Base-by-base conservation (phyloP, 768 basidiomycete genomes). In the Trametes elegans region DNA sequence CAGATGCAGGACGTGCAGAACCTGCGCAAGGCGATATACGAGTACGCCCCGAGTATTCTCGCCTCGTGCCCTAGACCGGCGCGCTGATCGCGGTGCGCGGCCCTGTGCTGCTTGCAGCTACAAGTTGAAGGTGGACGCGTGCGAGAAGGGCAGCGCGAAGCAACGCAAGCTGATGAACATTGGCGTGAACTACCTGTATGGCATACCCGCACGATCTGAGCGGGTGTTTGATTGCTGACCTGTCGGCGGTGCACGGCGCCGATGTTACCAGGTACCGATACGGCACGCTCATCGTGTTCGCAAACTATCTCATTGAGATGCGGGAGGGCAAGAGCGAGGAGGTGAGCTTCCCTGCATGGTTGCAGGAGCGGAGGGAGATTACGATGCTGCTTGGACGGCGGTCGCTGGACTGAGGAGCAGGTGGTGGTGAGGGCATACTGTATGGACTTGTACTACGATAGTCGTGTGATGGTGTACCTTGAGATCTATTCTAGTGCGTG, bases 1-100 rank as follows among this genome's bases (percentile, higher is more conserved):
- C 72, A 86, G 62, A 93, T 94, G 90, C 88, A 91, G 72, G 94
- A 95, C 59, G 95, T 99, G 0, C 97, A 99, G 71, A 99, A 99
- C 67, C 76, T 99, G 34, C 84, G 97, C 31, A 92, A 91, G 69
- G 93, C 97, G 0, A 88, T 99, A 44, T 97, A 92, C 67, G 92
- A 96, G 89, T 98, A 68, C 70, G 89, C 74, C 27, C 34, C 10
- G 7, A 28, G 21, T 16, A 28, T n/a, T 32, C 16, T 23, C 38
- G 3, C n/a, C 7, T 31, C 19, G 21, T 11, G 18, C 43, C 50
- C 29, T 23, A 35, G 18, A 21, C 32, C 29, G 23, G 31, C 21
- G 31, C 8, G 26, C 41, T 52, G 47, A 58, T 39, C 14, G 40
- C 44, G 10, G 23, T 28, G 24, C 11, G 36, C 18, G 29, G 18